These are phyloP conservation scores for Ogataea saltuana DNA, from an alignment of 805 yeast species.

Conservation along the genomic window DNA sequence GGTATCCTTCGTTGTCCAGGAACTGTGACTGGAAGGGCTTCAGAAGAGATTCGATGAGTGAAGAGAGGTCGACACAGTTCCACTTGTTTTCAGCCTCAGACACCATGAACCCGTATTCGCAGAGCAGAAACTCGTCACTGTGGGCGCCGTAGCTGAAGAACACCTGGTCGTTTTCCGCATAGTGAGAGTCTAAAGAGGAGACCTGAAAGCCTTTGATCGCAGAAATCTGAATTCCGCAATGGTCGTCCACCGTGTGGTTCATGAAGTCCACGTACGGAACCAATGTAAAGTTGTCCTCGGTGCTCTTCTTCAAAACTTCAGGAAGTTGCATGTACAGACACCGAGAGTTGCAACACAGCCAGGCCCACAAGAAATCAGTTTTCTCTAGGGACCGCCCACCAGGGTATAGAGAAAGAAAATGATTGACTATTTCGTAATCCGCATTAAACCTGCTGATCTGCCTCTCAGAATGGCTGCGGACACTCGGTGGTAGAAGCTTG, in stretches of 20 bases:
- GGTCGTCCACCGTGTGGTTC: conserved; percentile 63
- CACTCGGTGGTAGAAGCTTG: conserved; percentile 45
- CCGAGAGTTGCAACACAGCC: conserved; percentile 90
- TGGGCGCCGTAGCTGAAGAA: conserved; percentile 86
- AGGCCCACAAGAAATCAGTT: conserved; percentile 58
- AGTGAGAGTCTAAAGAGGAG: conserved; percentile 34
- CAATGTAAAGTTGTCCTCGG: conserved; percentile 74
- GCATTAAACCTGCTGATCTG: conserved; percentile 44
- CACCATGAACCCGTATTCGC: conserved; percentile 84
- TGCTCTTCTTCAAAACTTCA: conserved; percentile 38
- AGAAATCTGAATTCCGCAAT: conserved; percentile 51
- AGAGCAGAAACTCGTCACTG: conserved; percentile 73
- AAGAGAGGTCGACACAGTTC: conserved; percentile 69
- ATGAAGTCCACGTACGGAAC: conserved; percentile 90
- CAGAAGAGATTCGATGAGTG: conserved; percentile 40
- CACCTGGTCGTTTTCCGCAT: conserved; percentile 52
- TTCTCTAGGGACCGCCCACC: conserved; percentile 15
- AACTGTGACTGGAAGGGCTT: conserved; percentile 41
- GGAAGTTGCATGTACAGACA: conserved; percentile 79
- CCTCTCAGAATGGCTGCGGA: conserved; percentile 40
- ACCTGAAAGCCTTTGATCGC: conserved; percentile 53
- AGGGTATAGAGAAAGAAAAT: conserved; percentile 22
- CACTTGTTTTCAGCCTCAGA: conserved; percentile 48
- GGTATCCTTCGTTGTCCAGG: conserved; percentile 56
- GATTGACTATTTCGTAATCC: conserved; percentile 45